Evolutionary conservation across 208 protist species (phyloP).

Genomic region (Herpetomonas samuelpessoai): DNA sequence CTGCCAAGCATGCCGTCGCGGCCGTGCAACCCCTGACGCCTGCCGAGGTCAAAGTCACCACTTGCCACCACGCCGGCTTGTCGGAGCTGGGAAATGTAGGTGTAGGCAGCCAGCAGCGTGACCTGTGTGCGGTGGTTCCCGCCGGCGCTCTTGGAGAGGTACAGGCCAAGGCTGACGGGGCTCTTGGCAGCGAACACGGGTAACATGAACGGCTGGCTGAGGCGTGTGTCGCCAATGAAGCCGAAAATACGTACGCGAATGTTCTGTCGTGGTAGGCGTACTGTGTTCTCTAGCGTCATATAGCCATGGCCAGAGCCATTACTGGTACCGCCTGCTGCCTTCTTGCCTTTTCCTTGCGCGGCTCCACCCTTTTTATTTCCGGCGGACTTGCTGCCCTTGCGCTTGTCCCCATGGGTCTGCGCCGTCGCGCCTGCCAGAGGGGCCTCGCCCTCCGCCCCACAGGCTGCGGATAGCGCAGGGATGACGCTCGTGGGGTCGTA

Average conservation of each 20-base stretch:
- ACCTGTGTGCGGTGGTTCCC: conserved; percentile 57
- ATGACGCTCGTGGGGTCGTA: conserved; percentile 20
- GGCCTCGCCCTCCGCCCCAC: too few species aligned
- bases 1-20: neutral
- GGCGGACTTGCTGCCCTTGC: neutral
- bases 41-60: conserved; percentile 3
- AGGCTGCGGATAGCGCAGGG: neutral
- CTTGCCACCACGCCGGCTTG: conserved; percentile 28
- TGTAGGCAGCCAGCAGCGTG: conserved; percentile 45
- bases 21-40: neutral
- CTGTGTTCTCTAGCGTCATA: conserved; percentile 41
- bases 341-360: conserved; percentile 2
- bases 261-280: conserved; percentile 32
- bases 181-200: conserved; percentile 18
- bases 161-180: conserved; percentile 43
- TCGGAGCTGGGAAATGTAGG: conserved; percentile 49
- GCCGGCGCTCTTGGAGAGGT: conserved; percentile 48
- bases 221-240: conserved; percentile 58
- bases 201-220: conserved; percentile 35
- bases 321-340: conserved; percentile 3
- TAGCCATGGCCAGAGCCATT: conserved; percentile 7
- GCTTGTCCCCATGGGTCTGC: neutral
- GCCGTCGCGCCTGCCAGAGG: neutral
- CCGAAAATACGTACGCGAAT: conserved; percentile 48
- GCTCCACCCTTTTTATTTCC: neutral